Evolutionary conservation across 345 rosid species (phyloP).

Genomic region (Citrus mangshanensis): DNA sequence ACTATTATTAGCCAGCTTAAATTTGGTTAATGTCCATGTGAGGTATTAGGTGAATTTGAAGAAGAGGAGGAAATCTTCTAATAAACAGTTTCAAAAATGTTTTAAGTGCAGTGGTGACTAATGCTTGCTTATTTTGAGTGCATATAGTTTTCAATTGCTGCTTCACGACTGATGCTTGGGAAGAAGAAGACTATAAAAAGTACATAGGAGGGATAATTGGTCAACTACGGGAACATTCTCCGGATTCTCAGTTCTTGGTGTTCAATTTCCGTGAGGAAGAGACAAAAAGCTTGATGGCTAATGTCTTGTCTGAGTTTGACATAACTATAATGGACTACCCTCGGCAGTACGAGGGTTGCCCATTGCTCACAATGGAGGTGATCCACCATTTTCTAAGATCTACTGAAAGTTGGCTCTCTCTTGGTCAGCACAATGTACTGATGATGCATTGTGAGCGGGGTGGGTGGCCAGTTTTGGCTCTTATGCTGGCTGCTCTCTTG

Average conservation of each 20-base stretch:
- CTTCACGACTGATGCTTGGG: conserved; percentile 67
- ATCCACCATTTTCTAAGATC: conserved; percentile 92
- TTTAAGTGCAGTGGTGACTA: conserved; percentile 1
- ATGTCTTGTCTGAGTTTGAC: conserved; percentile 61
- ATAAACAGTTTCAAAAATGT: no score
- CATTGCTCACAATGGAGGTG: conserved; percentile 74
- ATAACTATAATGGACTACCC: conserved; percentile 98
- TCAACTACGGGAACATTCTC: conserved; percentile 69
- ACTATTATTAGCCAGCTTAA: neutral
- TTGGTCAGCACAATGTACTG: conserved; percentile 69
- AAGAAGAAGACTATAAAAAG: conserved; percentile 55
- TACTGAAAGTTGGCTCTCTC: conserved; percentile 92
- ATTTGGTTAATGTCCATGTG: neutral
- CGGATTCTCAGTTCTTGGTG: conserved; percentile 76
- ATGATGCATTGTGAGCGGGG: conserved; percentile 90
- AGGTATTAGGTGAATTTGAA: no score
- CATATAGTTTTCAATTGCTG: conserved; percentile 83
- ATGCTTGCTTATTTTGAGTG: conserved; percentile 14
- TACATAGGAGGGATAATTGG: conserved; percentile 63
- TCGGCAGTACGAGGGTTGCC: conserved; percentile 89
- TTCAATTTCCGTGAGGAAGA: conserved; percentile 89
- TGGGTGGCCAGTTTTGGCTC: conserved; percentile 88
- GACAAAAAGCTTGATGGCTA: conserved; percentile 50
- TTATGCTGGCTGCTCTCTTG: conserved; percentile 77
- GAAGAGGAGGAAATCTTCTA: no score